Base-by-base conservation (phyloP, 495 filamentous ascomycete species). In the Podospora fimiseda region DNA sequence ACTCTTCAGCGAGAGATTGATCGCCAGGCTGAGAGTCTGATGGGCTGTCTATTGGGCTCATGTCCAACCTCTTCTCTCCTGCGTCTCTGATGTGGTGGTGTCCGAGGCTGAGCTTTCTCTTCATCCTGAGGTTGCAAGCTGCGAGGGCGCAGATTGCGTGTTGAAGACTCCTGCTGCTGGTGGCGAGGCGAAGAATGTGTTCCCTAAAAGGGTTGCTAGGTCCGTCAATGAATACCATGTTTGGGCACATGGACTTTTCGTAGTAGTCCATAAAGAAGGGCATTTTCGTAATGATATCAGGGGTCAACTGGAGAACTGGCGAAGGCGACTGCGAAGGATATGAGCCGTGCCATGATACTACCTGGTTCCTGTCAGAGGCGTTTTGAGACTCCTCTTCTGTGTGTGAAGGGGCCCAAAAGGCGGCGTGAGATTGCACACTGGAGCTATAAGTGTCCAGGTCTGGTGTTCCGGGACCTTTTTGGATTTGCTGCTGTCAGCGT, bases 121-220 rank as follows among this genome's bases (percentile, higher is more conserved):
- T 80, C 76, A 80, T 80, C 52, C 78, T 70, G 40, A 96, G 71
- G 62, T 97, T 95, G 68, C 90, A 95, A 2, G 87, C 84, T 1
- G 90, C 80, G 14, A 97, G 75, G 5, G 92, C 90, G 55, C 91
- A 93, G 62, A 97, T 89, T 14, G 92, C 91, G 66, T 95, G 89
- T 61, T 92, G 88, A 18, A 96, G 70, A 56, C 89, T 90, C 60
- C 84, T 81, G 66, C 88, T 96, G 23, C 80, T 74, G 43, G 84
- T 76, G 15, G 89, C 88, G 37, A 96, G 76, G 18, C 81, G 84
- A 30, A 96, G 76, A 40, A 97, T 83, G 55, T 94, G 85, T 47
- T 84, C 84, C 49, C 92, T 78, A 64, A 90, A 97, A 1, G 92
- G 92, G 61, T 96, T 84, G 51, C 69, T 81, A 9, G 88, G 86